Conservation (phyloP, 2,329 filamentous ascomycete species). For the Acephala macrosclerotiorum region DNA sequence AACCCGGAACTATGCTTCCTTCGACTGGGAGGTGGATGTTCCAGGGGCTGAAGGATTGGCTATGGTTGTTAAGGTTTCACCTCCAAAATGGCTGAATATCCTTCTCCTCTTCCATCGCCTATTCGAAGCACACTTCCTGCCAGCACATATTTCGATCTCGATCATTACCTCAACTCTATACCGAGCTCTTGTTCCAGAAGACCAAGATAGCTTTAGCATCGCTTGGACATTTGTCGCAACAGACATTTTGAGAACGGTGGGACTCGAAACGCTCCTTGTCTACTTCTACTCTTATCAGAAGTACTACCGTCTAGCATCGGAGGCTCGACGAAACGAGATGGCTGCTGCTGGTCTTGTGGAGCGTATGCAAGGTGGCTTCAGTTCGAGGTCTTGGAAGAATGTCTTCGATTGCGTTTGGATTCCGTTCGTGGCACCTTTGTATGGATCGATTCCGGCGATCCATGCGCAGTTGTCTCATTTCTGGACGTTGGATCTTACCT, state of each 20-base stretch:
- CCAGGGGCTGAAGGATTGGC: not conserved
- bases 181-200: slow-evolving; percentile 54
- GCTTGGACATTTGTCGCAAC: slow-evolving; percentile 61
- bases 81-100: slow-evolving; percentile 48
- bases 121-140: slow-evolving; percentile 76
- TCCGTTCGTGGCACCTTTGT: slow-evolving; percentile 59
- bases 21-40: not conserved
- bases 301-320: slow-evolving; percentile 70
- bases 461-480: slow-evolving; percentile 11
- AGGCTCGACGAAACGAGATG: slow-evolving; percentile 72
- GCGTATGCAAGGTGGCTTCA: slow-evolving; percentile 65
- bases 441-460: slow-evolving; percentile 10
- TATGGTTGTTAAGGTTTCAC: not conserved
- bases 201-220: slow-evolving; percentile 56
- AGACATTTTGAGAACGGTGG: slow-evolving; percentile 63
- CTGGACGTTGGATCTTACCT: slow-evolving; percentile 9
- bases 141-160: slow-evolving; percentile 70
- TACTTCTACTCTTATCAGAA: slow-evolving; percentile 72
- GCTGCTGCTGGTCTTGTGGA: slow-evolving; percentile 67
- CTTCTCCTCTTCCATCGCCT: slow-evolving; percentile 68
- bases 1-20: not conserved
- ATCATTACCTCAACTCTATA: slow-evolving; percentile 69
- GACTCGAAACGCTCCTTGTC: slow-evolving; percentile 66
- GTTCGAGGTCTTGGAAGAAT: slow-evolving; percentile 59
- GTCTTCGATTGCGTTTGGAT: slow-evolving; percentile 69